A percentile compares a stretch with the other conserved stretches of the same genome.
These are phyloP conservation scores for Ophiostoma sp. DNA, from an alignment of 2,329 filamentous ascomycete genomes.

Conservation along the genomic window DNA sequence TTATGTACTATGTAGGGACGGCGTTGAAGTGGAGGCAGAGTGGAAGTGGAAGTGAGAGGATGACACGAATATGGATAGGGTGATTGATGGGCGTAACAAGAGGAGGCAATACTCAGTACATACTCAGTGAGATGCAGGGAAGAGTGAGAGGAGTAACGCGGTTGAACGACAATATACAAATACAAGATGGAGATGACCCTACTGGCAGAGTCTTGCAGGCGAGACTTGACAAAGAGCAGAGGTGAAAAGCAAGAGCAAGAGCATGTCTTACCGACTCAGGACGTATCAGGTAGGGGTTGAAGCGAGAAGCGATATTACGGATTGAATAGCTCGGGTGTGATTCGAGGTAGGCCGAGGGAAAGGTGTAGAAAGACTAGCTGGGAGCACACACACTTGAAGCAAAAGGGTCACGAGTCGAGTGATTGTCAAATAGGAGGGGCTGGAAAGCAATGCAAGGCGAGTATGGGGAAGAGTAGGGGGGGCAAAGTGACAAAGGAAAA, in stretches of 20 bases:
- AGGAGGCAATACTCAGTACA: background rate
- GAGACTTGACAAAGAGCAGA: background rate
- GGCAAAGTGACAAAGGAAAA: background rate
- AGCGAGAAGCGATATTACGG: background rate
- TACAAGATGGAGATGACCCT: background rate
- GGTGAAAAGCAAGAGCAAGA: background rate
- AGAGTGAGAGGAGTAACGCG: background rate
- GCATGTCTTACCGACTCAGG: background rate
- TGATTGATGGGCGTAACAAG: background rate
- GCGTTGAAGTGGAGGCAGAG: background rate
- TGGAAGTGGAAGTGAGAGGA: background rate
- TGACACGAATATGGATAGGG: background rate
- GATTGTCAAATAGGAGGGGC: background rate
- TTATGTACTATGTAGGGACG: background rate
- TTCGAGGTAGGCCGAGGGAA: background rate
- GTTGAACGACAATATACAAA: background rate
- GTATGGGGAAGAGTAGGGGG: background rate
- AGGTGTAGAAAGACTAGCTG: background rate
- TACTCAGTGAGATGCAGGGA: background rate
- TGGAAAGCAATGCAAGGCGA: background rate
- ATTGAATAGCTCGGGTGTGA: background rate
- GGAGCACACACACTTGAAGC: background rate
- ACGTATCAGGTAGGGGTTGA: background rate
- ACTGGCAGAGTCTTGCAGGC: background rate
- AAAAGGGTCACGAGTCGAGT: background rate